Conservation (phyloP, 208 protist species). For the Leishmania turanica region DNA sequence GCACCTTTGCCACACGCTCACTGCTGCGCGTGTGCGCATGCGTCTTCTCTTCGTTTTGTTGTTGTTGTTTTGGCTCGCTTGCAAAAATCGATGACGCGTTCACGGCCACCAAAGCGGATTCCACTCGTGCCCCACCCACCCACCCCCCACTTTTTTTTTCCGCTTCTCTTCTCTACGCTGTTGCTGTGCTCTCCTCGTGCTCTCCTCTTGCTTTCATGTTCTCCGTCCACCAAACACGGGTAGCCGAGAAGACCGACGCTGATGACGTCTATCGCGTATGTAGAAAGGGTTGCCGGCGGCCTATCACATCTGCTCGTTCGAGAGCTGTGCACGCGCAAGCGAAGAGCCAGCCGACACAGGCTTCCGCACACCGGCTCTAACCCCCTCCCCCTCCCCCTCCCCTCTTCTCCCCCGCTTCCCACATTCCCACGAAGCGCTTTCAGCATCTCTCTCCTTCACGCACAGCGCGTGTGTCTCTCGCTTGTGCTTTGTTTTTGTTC, state of each 20-base stretch:
- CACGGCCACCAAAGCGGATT: not conserved
- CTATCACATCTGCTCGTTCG: not conserved
- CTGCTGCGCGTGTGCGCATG: not conserved
- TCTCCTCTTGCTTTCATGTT: slow-evolving; percentile 8
- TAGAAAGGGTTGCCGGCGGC: not conserved
- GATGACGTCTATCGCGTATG: not conserved
- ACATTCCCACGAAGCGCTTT: not conserved
- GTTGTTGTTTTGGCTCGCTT: not conserved
- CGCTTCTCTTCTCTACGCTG: not conserved
- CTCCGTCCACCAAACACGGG: not conserved
- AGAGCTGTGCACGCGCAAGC: not conserved
- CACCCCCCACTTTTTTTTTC: not conserved
- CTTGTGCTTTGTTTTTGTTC: not conserved
- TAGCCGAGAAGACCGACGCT: not conserved
- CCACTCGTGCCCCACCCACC: too few relatives aligned
- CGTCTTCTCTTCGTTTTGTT: not conserved
- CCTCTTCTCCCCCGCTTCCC: not conserved
- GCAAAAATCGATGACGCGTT: not conserved
- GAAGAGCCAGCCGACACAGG: not conserved
- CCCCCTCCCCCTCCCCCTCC: not conserved
- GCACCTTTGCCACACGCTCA: not conserved
- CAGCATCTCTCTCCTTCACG: not conserved
- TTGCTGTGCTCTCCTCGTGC: slow-evolving; percentile 13
- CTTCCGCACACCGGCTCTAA: not conserved
- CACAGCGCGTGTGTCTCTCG: not conserved